Evolutionary conservation across 345 rosid species (phyloP).

Genomic region (Eucalyptus sp.): DNA sequence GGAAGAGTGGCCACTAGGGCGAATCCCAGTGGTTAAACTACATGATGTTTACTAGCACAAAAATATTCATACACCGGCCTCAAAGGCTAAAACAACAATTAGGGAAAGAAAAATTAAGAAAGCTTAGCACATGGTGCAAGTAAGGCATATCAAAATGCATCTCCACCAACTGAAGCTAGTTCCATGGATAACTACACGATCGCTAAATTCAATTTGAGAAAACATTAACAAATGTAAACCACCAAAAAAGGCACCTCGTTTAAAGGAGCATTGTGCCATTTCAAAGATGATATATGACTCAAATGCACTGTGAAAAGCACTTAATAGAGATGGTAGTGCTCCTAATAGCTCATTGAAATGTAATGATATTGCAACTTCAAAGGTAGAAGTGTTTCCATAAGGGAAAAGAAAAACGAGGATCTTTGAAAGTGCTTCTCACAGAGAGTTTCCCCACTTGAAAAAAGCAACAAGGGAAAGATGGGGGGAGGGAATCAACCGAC

Average conservation of each 20-base stretch:
- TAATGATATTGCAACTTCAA: background rate
- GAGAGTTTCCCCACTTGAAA: background rate
- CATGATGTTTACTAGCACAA: background rate
- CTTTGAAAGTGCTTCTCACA: background rate
- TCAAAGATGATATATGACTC: background rate
- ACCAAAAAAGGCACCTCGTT: background rate
- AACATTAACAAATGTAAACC: background rate
- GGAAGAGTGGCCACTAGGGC: too few relatives aligned
- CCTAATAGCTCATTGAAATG: background rate
- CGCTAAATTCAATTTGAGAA: background rate
- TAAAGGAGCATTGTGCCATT: background rate
- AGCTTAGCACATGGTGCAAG: background rate
- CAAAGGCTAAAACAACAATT: background rate
- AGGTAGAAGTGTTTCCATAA: background rate
- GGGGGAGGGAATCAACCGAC: slow-evolving; percentile 1
- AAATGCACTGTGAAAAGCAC: background rate
- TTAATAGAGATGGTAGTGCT: background rate
- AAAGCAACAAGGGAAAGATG: background rate
- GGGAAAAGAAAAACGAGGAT: background rate
- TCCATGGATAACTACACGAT: background rate
- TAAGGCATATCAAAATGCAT: background rate
- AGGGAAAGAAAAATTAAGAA: background rate
- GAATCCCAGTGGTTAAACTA: background rate
- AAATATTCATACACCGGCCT: background rate
- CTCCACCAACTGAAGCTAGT: background rate